phyloP scores from a whole-genome alignment of 164 flowering plant genomes.

The Magnolia changhungtana region DNA sequence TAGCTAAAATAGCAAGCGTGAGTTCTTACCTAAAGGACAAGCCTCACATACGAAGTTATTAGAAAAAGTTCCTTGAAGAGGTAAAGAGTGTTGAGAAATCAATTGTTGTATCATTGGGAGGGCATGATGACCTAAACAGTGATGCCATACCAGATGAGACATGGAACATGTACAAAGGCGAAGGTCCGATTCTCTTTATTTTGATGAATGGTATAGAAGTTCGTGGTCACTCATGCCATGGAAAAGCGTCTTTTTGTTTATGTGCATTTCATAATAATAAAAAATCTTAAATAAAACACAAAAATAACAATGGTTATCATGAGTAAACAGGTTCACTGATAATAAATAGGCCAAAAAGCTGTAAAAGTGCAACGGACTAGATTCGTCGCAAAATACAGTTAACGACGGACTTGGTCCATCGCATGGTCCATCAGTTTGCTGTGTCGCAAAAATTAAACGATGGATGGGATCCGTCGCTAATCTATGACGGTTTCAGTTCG shows the following conservation, averaged over 20 bases:
- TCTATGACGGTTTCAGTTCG: too few relatives aligned
- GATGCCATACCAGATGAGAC: neutral
- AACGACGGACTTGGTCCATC: too few relatives aligned
- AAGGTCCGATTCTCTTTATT: neutral
- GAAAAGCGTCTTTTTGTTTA: neutral
- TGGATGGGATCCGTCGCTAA: too few relatives aligned
- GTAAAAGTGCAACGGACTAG: too few relatives aligned
- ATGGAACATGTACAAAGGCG: neutral
- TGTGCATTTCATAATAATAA: neutral
- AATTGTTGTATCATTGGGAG: neutral
- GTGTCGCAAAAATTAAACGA: too few relatives aligned
- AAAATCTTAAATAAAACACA: neutral
- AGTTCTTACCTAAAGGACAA: neutral
- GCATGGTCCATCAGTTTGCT: too few relatives aligned
- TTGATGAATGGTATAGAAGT: neutral
- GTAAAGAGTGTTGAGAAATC: neutral
- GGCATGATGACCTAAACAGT: neutral
- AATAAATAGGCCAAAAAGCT: too few relatives aligned
- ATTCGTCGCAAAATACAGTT: too few relatives aligned
- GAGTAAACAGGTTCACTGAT: neutral
- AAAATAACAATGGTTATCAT: slow-evolving; percentile 6
- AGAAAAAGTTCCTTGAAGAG: neutral
- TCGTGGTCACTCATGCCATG: neutral
- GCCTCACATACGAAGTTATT: neutral
- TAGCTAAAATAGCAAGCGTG: neutral